Evolutionary conservation across 305 asterid species (phyloP).

Genomic region (Petunia hybrid): DNA sequence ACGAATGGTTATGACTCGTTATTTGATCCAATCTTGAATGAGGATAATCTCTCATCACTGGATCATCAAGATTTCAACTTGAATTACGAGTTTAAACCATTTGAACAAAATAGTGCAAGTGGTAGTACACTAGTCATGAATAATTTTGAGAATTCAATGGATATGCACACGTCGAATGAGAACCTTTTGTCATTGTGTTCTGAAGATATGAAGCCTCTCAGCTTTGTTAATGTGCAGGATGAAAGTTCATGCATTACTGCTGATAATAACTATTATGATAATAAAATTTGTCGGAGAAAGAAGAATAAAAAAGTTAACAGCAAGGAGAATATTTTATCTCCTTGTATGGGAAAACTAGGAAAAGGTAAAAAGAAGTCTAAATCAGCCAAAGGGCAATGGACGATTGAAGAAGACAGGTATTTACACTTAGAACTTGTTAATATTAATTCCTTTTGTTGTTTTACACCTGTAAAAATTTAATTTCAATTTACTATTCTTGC

Average conservation of each 20-base stretch:
- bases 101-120: conserved; percentile 43
- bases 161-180: conserved; percentile 19
- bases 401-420: conserved; percentile 86
- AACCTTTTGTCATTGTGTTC: conserved; percentile 21
- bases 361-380: conserved; percentile 57
- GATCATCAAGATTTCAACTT: conserved; percentile 39
- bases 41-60: conserved; percentile 23
- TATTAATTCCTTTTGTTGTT: background rate
- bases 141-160: conserved; percentile 42
- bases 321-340: conserved; percentile 35
- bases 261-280: conserved; percentile 40
- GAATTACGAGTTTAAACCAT: conserved; percentile 46
- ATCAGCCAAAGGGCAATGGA: conserved; percentile 92
- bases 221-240: conserved; percentile 51
- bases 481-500: conserved; percentile 20
- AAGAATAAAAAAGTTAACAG: conserved; percentile 34
- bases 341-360: conserved; percentile 38
- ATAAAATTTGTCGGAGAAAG: conserved; percentile 41
- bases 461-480: background rate
- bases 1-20: conserved; percentile 45
- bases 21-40: conserved; percentile 53
- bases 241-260: conserved; percentile 70
- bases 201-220: conserved; percentile 43
- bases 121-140: conserved; percentile 46
- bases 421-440: background rate